phyloP scores from a whole-genome alignment of 768 basidiomycete genomes.

The Mycena chlorophos region DNA sequence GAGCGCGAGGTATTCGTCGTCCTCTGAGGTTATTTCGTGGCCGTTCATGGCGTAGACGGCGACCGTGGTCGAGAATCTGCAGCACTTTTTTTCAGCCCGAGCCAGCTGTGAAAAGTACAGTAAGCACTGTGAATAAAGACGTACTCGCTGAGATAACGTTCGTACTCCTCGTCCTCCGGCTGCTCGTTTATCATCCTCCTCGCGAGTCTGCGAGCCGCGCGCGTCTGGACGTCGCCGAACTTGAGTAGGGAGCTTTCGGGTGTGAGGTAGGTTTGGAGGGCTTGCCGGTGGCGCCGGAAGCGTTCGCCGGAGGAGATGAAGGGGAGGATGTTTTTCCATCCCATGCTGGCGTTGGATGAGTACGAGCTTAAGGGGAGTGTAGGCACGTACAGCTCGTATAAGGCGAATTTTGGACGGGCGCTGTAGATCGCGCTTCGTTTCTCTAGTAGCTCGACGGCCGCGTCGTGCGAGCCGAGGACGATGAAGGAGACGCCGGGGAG shows the following conservation, averaged over 20 bases:
- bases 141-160: not conserved
- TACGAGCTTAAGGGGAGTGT: constrained; percentile 3
- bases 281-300: constrained; percentile 24
- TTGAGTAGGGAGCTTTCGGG: constrained; percentile 21
- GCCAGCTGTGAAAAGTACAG: not conserved
- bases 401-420: constrained; percentile 8
- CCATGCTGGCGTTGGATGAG: constrained; percentile 17
- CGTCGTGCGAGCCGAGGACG: constrained; percentile 26
- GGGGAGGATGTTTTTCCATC: constrained; percentile 20
- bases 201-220: constrained; percentile 35
- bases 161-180: constrained; percentile 2
- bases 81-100: not conserved
- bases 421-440: constrained; percentile 17
- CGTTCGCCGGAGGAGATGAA: constrained; percentile 26
- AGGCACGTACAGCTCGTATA: constrained; percentile 10
- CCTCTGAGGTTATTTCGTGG: constrained; percentile 23
- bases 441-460: constrained; percentile 8
- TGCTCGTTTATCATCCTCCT: constrained; percentile 22
- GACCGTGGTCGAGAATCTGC: constrained; percentile 28
- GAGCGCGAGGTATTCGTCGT: constrained; percentile 29
- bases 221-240: constrained; percentile 30
- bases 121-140: too few relatives aligned
- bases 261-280: constrained; percentile 24
- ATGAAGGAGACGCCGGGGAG: constrained; percentile 29
- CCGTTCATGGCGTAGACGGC: constrained; percentile 26